phyloP scores from a whole-genome alignment of 805 yeast genomes.

The Lachancea mirantina region DNA sequence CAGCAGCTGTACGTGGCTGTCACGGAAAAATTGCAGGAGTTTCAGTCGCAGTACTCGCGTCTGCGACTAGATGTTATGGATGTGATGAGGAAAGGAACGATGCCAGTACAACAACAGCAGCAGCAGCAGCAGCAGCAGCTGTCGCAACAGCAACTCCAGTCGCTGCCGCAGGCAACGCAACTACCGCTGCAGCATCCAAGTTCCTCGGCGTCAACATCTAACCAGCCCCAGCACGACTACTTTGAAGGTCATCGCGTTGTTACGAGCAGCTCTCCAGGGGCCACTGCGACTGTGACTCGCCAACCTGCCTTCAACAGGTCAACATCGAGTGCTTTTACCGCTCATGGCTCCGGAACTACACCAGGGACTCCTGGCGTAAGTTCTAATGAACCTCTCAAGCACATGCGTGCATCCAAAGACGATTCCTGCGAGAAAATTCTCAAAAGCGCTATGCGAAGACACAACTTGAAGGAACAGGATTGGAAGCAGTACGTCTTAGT shows the following conservation, averaged over 20 bases:
- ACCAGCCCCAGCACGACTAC: slow-evolving; percentile 17
- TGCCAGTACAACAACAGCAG: slow-evolving; percentile 1
- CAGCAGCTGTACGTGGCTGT: slow-evolving; percentile 22
- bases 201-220: no score
- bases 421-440: slow-evolving; percentile 86
- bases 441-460: slow-evolving; percentile 83
- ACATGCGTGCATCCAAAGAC: slow-evolving; percentile 76
- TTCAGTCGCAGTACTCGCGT: slow-evolving; percentile 26
- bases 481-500: slow-evolving; percentile 86
- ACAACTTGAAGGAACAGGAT: slow-evolving; percentile 67
- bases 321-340: slow-evolving; percentile 8
- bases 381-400: slow-evolving; percentile 64
- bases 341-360: slow-evolving; percentile 7
- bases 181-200: slow-evolving; percentile 4
- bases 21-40: slow-evolving; percentile 25
- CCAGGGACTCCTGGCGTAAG: slow-evolving; percentile 9
- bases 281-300: slow-evolving; percentile 1
- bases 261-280: slow-evolving; percentile 7
- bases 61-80: slow-evolving; percentile 28
- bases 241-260: slow-evolving; percentile 15
- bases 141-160: slow-evolving; percentile 2
- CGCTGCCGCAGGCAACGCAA: no score
- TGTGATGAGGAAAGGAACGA: slow-evolving; percentile 17
- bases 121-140: slow-evolving; percentile 5
- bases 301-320: slow-evolving; percentile 4